These are phyloP conservation scores for Helotiales sp. DNA, from an alignment of 2,329 filamentous ascomycete genomes.

Conservation along the genomic window DNA sequence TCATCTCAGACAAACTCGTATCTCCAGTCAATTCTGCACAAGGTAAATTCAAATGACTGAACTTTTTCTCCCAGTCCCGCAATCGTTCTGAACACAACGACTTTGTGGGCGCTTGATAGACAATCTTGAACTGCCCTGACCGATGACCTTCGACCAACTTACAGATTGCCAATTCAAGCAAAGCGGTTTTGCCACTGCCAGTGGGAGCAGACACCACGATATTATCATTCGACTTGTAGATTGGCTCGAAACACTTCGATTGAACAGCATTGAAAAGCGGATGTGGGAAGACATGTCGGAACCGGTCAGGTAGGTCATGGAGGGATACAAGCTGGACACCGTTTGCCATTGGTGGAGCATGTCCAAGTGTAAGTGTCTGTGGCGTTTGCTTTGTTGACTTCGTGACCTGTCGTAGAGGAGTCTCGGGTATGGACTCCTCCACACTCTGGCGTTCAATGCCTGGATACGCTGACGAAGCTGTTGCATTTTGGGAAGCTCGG, in stretches of 20 bases:
- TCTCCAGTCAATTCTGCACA: slow-evolving; percentile 83
- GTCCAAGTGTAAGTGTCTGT: slow-evolving; percentile 20
- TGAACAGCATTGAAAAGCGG: slow-evolving; percentile 79
- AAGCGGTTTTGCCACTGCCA: slow-evolving; percentile 80
- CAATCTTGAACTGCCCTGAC: slow-evolving; percentile 70
- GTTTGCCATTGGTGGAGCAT: slow-evolving; percentile 33
- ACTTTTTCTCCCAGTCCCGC: slow-evolving; percentile 77
- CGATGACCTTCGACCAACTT: slow-evolving; percentile 59
- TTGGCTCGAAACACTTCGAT: slow-evolving; percentile 70
- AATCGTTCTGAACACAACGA: slow-evolving; percentile 76
- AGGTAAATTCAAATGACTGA: slow-evolving; percentile 63
- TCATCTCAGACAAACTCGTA: slow-evolving; percentile 66
- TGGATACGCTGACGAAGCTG: background rate
- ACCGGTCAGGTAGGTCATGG: slow-evolving; percentile 65
- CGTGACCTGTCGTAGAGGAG: slow-evolving; percentile 13
- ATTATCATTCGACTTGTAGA: slow-evolving; percentile 71
- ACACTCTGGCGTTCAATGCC: background rate
- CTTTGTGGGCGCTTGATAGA: slow-evolving; percentile 85
- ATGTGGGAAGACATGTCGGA: slow-evolving; percentile 70
- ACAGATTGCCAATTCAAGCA: slow-evolving; percentile 82
- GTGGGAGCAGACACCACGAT: slow-evolving; percentile 80
- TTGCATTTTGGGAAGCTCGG: slow-evolving; percentile 17
- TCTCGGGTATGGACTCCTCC: slow-evolving; percentile 6
- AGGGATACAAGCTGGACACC: slow-evolving; percentile 61
- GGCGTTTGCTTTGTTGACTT: slow-evolving; percentile 2